Evolutionary conservation across 2,329 filamentous ascomycete species (phyloP), one percentile per base, ranked within the genome.

Genomic region (Talaromyces sp.): DNA sequence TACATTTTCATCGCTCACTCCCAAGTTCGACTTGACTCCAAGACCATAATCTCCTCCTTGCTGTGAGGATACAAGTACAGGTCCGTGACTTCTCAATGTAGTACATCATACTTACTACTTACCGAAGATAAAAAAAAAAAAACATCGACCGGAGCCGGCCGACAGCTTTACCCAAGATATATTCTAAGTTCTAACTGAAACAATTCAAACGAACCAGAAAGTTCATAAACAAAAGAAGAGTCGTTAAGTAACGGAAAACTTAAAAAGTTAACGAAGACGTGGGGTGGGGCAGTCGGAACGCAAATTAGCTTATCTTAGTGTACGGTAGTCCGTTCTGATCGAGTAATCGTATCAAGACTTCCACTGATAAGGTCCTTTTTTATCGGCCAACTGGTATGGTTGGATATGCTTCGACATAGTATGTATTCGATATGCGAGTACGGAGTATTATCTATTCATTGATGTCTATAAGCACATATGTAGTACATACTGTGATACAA

Each of bases 81-180:
- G n/a, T n/a, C n/a, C n/a, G n/a, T n/a, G 25, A 28, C 25, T 28
- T 28, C 25, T 28, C 39, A 22, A 21, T 21, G 39, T 11, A 41
- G 22, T 17, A 19, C 5, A 41, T 3, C 9, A 15, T n/a, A n/a
- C n/a, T n/a, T 21, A 19, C 21, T 21, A 17, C 4, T 41, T 41
- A 41, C 28, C 5, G 28, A 5, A 31, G 5, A 5, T 31, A 33
- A 19, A 53, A 37, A 31, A 41, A 19, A 10, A 33, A 50, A 41
- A 9, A 33, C 22, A 13, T 43, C 46, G 56, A 55, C 40, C 57
- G 57, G 57, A 59, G 57, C 57, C 57, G 57, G 51, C 57, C 57
- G 57, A 59, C 33, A 21, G 43, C 17, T 3, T 2, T 21, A 17
- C 15, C 17, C 25, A 33, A 17, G 17, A 11, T 6, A 48, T 28